Conservation (phyloP, 805 yeast genomes). For the Nakazawaea molendinolei region DNA sequence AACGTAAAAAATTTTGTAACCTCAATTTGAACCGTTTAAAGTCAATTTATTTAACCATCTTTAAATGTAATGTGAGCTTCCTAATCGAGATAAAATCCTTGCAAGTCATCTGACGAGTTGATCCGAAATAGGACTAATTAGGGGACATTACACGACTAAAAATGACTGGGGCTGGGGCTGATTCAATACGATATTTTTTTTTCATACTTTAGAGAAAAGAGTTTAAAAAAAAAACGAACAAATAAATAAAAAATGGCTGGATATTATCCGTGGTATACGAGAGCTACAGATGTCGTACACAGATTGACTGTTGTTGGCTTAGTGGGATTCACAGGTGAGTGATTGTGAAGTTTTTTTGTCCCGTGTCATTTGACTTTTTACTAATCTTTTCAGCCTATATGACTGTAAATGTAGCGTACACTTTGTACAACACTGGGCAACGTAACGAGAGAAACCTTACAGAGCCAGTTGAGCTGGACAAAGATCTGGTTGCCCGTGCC, state of each 20-base stretch:
- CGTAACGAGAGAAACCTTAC: slow-evolving; percentile 39
- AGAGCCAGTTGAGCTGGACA: slow-evolving; percentile 2
- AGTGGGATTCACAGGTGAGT: slow-evolving; percentile 40
- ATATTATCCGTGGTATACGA: slow-evolving; percentile 70
- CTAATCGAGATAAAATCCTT: no score
- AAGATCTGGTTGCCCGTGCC: slow-evolving; percentile 10
- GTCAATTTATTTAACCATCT: no score
- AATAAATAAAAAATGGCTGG: slow-evolving; percentile 29
- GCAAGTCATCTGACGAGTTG: no score
- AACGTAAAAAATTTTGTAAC: no score
- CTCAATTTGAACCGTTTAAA: no score
- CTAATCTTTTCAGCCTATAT: slow-evolving; percentile 28
- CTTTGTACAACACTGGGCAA: slow-evolving; percentile 46
- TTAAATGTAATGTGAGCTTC: no score
- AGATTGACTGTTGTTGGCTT: slow-evolving; percentile 64
- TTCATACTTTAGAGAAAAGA: no score
- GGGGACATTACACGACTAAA: no score
- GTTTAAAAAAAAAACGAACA: neutral
- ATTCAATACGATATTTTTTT: no score
- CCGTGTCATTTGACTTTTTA: neutral
- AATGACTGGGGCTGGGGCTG: no score
- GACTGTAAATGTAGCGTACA: slow-evolving; percentile 44
- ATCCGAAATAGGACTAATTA: no score
- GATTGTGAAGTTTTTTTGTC: no score
- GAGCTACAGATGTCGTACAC: slow-evolving; percentile 64